Percentiles rank a stretch among this genome's conserved stretches.
Evolutionary conservation across 2,329 filamentous ascomycete species (phyloP).

Genomic region (Sporothrix curviconia): DNA sequence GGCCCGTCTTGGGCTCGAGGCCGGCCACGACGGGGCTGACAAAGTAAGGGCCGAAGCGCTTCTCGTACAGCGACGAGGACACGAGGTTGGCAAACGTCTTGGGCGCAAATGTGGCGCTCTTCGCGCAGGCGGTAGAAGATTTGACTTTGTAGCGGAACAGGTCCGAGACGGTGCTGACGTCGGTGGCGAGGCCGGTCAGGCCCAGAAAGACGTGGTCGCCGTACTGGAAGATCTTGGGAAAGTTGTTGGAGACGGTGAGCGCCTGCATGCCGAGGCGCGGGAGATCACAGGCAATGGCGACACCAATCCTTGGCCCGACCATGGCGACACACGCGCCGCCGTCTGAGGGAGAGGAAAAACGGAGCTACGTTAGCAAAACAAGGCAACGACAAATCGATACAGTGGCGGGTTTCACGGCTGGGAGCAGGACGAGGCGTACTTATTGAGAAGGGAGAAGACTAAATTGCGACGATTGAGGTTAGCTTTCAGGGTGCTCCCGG

Average conservation of each 20-base stretch:
- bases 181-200: conserved; percentile 91
- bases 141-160: conserved; percentile 99
- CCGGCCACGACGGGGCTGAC: conserved; percentile 91
- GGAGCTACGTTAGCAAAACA: neutral
- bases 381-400: too few relatives aligned
- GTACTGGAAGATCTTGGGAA: conserved; percentile 99
- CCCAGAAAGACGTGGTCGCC: conserved; percentile 84
- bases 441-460: conserved; percentile 93
- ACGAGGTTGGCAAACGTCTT: conserved; percentile 96
- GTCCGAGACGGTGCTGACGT: conserved; percentile 89
- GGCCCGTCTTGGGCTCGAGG: conserved; percentile 85
- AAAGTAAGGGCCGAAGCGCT: conserved; percentile 93
- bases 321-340: conserved; percentile 96
- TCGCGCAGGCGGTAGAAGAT: conserved; percentile 98
- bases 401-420: too few relatives aligned
- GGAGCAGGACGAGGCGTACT: conserved; percentile 50
- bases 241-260: conserved; percentile 98
- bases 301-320: conserved; percentile 99
- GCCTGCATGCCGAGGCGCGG: conserved; percentile 94
- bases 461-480: conserved; percentile 22
- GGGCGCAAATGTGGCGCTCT: conserved; percentile 91
- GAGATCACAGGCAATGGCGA: conserved; percentile 98
- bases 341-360: conserved; percentile 38
- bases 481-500: conserved; percentile 23
- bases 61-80: conserved; percentile 84